phyloP scores from a whole-genome alignment of 768 basidiomycete genomes.

The Psilocybe tampanensis region DNA sequence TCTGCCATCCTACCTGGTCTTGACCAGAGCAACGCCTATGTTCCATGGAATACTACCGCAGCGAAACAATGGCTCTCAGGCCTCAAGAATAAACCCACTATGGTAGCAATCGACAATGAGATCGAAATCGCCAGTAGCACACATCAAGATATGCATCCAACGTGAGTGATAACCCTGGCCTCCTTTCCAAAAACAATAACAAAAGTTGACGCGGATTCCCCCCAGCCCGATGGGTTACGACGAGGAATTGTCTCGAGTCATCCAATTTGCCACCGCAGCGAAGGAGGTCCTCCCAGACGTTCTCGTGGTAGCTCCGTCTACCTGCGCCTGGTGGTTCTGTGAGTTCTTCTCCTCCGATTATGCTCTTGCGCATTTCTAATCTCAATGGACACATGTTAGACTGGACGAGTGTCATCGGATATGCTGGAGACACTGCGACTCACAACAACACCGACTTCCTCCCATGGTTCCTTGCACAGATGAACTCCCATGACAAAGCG shows the following conservation, averaged over 20 bases:
- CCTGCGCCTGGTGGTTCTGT: conserved; percentile 50
- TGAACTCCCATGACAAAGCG: conserved; percentile 38
- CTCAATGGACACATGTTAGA: conserved; percentile 37
- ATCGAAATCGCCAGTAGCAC: conserved; percentile 56
- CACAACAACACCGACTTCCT: conserved; percentile 57
- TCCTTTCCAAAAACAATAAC: too few species aligned
- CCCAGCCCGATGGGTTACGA: conserved; percentile 48
- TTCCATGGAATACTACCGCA: conserved; percentile 49
- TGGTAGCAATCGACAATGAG: conserved; percentile 56
- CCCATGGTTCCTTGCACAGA: conserved; percentile 56
- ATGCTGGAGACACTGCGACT: conserved; percentile 44
- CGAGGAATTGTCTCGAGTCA: conserved; percentile 50
- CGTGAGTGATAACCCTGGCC: conserved; percentile 24
- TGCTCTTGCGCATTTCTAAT: background rate
- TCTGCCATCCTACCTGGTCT: conserved; percentile 41
- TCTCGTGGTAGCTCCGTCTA: conserved; percentile 48
- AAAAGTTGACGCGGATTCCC: too few species aligned
- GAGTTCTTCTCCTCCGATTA: conserved; percentile 14
- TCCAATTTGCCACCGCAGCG: conserved; percentile 40
- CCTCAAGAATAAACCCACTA: conserved; percentile 47
- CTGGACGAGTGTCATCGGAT: conserved; percentile 54
- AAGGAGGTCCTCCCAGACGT: conserved; percentile 47
- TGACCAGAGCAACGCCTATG: conserved; percentile 39
- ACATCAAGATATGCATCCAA: conserved; percentile 60
- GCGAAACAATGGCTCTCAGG: conserved; percentile 47